A percentile compares a stretch with the other conserved stretches of the same genome.
Evolutionary conservation across 805 yeast species (phyloP).

Genomic region (Cyberlindnera subsufficiens): DNA sequence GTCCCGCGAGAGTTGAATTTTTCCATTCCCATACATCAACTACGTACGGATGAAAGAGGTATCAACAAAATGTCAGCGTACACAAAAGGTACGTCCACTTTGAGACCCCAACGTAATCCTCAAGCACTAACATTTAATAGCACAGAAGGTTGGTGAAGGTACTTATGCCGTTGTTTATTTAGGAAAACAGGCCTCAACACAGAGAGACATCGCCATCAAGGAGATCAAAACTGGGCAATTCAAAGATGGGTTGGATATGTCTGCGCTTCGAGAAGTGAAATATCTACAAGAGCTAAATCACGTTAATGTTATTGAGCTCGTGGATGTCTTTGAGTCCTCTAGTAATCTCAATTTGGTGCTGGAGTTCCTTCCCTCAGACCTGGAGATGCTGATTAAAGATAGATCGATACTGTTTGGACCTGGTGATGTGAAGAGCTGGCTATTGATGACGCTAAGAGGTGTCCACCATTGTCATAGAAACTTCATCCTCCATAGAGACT

Average conservation of each 20-base stretch:
- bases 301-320: conserved; percentile 75
- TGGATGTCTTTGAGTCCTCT: conserved; percentile 76
- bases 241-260: conserved; percentile 96
- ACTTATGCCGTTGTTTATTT: conserved; percentile 95
- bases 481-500: conserved; percentile 84
- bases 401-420: conserved; percentile 68
- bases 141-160: conserved; percentile 95
- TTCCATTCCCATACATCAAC: not conserved
- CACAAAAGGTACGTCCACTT: conserved; percentile 1
- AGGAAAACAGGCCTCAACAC: conserved; percentile 57
- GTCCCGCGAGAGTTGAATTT: not conserved
- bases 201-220: conserved; percentile 77
- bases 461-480: conserved; percentile 94
- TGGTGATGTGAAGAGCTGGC: conserved; percentile 89
- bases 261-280: conserved; percentile 91
- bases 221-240: conserved; percentile 92
- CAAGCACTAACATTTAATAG: conserved; percentile 25
- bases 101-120: too few relatives aligned
- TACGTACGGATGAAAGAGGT: not conserved
- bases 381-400: conserved; percentile 86
- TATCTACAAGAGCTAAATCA: conserved; percentile 78
- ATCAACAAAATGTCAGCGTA: conserved; percentile 1
- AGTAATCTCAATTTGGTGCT: conserved; percentile 74
- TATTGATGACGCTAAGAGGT: conserved; percentile 91
- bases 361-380: conserved; percentile 88